phyloP scores from a whole-genome alignment of 768 basidiomycete species.

The Leccinellum luteum region DNA sequence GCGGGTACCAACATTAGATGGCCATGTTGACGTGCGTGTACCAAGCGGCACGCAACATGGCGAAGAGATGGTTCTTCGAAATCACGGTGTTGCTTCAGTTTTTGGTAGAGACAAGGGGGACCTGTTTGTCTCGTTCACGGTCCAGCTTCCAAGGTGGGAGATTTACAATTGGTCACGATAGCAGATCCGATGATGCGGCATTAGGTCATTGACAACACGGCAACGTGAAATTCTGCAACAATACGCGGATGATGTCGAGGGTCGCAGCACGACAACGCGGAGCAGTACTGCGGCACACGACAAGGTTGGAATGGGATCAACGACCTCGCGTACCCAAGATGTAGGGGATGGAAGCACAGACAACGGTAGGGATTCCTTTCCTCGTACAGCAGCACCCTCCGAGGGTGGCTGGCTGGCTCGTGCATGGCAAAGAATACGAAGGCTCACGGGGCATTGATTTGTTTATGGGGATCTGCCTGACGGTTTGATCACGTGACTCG shows the following conservation, averaged over 20 bases:
- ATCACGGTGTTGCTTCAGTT: conserved; percentile 72
- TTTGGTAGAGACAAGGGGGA: conserved; percentile 69
- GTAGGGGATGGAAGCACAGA: conserved; percentile 24
- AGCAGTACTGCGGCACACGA: conserved; percentile 10
- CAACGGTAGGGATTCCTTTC: conserved; percentile 78
- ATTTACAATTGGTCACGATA: conserved; percentile 2
- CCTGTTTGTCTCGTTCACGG: conserved; percentile 82
- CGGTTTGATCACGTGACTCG: conserved; percentile 15
- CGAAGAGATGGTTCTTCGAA: conserved; percentile 93
- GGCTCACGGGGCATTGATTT: conserved; percentile 69
- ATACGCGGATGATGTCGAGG: conserved; percentile 93
- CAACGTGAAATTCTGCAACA: conserved; percentile 87
- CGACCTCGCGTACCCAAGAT: conserved; percentile 17
- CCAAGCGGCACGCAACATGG: conserved; percentile 94
- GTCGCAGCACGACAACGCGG: conserved; percentile 35
- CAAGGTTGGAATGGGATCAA: conserved; percentile 19
- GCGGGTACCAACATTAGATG: conserved; percentile 91
- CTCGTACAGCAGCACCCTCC: conserved; percentile 51
- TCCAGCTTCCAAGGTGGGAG: conserved; percentile 86
- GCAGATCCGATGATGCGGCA: conserved; percentile 5
- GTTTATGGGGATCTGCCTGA: conserved; percentile 44
- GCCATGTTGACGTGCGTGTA: conserved; percentile 91
- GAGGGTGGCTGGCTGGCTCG: conserved; percentile 68
- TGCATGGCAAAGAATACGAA: conserved; percentile 63
- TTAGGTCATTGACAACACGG: conserved; percentile 74